Evolutionary conservation across 495 filamentous ascomycete species (phyloP), one percentile per base, ranked within the genome.

Genomic region (Bryoglossum gracile): DNA sequence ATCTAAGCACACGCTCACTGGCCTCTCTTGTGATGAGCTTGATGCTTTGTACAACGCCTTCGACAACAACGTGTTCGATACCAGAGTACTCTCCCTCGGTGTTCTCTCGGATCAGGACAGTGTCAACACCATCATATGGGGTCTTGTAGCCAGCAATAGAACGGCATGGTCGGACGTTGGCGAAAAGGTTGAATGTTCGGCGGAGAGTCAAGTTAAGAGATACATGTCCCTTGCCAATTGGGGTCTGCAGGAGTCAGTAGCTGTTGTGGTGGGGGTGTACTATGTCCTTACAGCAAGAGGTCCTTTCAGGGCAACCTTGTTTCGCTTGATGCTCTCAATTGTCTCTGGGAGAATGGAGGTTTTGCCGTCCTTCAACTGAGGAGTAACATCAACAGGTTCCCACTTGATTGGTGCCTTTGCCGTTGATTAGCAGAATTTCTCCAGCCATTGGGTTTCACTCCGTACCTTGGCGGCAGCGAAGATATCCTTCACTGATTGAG

Each of bases 51-150:
- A 98, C 92, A 48, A 98, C 92, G 60, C 92, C 92, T 57, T 96
- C 90, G 19, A 98, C 86, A 43, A 97, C 94, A 43, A 96, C 84
- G 72, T 98, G 92, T 79, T 98, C 92, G 62, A 98, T 97, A 38
- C 92, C 94, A 17, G 89, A 95, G 78, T 98, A 98, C 77, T 98
- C 92, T 69, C 92, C 92, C 77, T 98, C 92, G 56, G 94, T 98
- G 80, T 98, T 98, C 76, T 98, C 92, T 70, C 92, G 87, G 74
- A 98, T 97, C 62, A 98, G 73, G 60, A 96, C 87, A 30, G 89
- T 97, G 70, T 98, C 89, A 65, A 98, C 92, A 58, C 86, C 82
- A 68, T 98, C 92, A 75, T 98, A 98, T 46, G 92, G 88, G 32
- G 92, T 98, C 81, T 97, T 95, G 83, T 83, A 98, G 55, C 92